Base-by-base conservation (phyloP, 1,284 basidiomycete species). In the Tranzscheliella williamsii region DNA sequence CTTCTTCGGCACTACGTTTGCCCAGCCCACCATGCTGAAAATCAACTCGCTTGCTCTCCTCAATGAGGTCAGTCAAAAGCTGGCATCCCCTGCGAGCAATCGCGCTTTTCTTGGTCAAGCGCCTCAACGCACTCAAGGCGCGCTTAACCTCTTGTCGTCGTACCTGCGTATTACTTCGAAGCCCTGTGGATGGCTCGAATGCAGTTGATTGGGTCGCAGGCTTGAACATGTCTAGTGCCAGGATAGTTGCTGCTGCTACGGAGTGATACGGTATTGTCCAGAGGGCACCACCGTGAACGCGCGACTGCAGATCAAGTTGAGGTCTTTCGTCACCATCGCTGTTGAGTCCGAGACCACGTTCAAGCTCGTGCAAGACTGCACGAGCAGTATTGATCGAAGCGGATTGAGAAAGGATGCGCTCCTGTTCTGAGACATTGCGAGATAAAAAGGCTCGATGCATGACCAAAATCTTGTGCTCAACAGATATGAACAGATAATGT, bases 241-340 rank as follows among this genome's bases (percentile, higher is more conserved):
- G 30, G 22, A 62, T 61, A 6, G 63, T 62, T 2, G 49, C 63
- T 17, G 63, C 63, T 27, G 58, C 63, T 4, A 67, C 63, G 5
- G 63, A 52, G 37, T 67, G 63, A 27, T 67, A 67, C 5, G 63
- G 53, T 16, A 62, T 67, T 12, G 63, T 67, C 63, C 63, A 67
- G 2, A 67, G 37, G 9, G 53, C 63, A 26, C 53, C 63, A n/a
- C 58, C 57, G 24, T 67, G 63, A 1, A 54, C 56, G 17, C 58
- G 48, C 6, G 58, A 62, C 36, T 56, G 58, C 24, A 62, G 33
- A 34, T 62, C 58, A 29, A 56, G n/a, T 12, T 54, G 58, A 21
- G 57, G 50, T n/a, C 46, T 27, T 16, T 54, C 51, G 22, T 47
- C 51, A 3, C 50, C 47, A 32, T 60, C 49, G 23, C 38, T 23